Conservation (phyloP, 225 moss, liverwort and hornwort species). For the Ulota crispa region DNA sequence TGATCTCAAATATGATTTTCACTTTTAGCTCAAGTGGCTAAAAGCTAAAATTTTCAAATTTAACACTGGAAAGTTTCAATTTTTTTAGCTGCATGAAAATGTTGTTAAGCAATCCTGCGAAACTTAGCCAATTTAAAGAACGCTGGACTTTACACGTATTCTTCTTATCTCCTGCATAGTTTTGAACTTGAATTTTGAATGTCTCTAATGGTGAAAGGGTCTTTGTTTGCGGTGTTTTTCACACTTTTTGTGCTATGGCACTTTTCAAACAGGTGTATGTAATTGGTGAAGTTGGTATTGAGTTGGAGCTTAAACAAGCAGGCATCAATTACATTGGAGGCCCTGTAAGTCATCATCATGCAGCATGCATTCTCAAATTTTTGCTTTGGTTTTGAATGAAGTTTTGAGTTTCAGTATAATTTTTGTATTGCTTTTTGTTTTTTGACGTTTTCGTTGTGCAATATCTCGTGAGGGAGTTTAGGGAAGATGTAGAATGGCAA, state of each 20-base stretch:
- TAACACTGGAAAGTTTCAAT: too few relatives aligned
- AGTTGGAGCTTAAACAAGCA: slow-evolving; percentile 76
- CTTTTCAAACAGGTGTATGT: slow-evolving; percentile 64
- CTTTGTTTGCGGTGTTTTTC: neutral
- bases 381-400: neutral
- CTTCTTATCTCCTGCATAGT: neutral
- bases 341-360: slow-evolving; percentile 46
- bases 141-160: neutral
- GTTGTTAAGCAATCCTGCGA: too few relatives aligned
- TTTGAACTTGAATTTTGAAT: neutral
- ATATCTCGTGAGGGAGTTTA: neutral
- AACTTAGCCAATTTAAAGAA: too few relatives aligned
- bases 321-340: slow-evolving; percentile 85
- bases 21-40: too few relatives aligned
- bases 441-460: neutral
- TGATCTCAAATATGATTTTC: too few relatives aligned
- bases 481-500: neutral
- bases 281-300: slow-evolving; percentile 60
- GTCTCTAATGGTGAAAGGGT: neutral
- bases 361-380: slow-evolving; percentile 18
- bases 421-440: neutral
- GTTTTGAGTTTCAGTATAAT: neutral
- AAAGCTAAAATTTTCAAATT: too few relatives aligned
- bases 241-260: neutral
- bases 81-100: too few relatives aligned